Percentiles rank a stretch among this genome's conserved stretches.
These are phyloP conservation scores for Myxozyma mucilagina DNA, from an alignment of 805 yeast genomes.

Conservation along the genomic window DNA sequence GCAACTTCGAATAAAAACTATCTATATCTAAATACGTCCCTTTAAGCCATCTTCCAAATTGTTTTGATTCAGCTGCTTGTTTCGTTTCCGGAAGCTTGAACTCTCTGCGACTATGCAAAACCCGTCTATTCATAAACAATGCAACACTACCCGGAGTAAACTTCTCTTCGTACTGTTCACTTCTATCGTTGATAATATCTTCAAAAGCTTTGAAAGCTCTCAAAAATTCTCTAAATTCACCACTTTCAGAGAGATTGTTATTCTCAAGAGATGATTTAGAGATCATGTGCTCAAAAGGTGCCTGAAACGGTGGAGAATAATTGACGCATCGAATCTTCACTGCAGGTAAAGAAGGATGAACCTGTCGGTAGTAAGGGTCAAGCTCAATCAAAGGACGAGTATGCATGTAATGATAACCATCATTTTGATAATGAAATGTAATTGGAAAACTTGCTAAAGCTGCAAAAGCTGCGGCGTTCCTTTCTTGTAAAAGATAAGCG, in stretches of 20 bases:
- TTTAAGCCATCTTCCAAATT: constrained; percentile 62
- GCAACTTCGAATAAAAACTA: constrained; percentile 61
- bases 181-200: constrained; percentile 51
- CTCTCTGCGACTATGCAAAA: constrained; percentile 62
- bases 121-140: constrained; percentile 68
- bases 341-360: constrained; percentile 21
- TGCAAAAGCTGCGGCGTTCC: constrained; percentile 62
- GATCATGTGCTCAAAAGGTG: constrained; percentile 56
- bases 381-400: constrained; percentile 65
- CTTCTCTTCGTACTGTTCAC: constrained; percentile 56
- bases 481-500: constrained; percentile 53
- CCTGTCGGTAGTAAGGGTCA: constrained; percentile 41
- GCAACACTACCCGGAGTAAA: constrained; percentile 62
- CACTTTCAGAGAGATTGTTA: constrained; percentile 36
- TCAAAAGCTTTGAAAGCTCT: constrained; percentile 62
- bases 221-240: constrained; percentile 47
- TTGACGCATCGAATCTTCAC: constrained; percentile 57
- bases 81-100: constrained; percentile 35
- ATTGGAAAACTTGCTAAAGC: constrained; percentile 65
- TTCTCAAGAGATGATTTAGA: constrained; percentile 39
- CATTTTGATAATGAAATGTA: constrained; percentile 66
- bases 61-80: constrained; percentile 38
- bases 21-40: constrained; percentile 77
- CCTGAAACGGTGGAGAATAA: constrained; percentile 83
- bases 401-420: constrained; percentile 60